Evolutionary conservation across 805 yeast genomes (phyloP).

Genomic region (Starmerella potacharoeniae): DNA sequence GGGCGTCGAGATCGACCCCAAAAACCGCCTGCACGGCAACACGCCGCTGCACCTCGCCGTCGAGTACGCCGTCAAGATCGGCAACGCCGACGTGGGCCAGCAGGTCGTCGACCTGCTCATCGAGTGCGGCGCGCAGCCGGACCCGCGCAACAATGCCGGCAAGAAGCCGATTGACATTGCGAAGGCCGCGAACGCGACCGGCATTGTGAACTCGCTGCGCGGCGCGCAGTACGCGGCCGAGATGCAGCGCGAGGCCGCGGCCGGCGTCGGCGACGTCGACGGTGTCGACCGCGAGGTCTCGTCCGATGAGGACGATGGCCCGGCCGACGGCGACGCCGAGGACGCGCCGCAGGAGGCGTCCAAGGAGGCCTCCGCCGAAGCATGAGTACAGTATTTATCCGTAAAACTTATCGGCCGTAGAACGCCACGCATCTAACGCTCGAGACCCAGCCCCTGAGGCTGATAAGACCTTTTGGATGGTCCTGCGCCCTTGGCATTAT

Average conservation of each 20-base stretch:
- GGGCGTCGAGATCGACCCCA: slow-evolving; percentile 82
- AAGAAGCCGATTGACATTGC: slow-evolving; percentile 62
- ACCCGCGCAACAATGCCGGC: slow-evolving; percentile 41
- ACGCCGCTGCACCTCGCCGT: slow-evolving; percentile 87
- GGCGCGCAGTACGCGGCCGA: slow-evolving; percentile 53
- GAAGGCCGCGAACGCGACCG: slow-evolving; percentile 39
- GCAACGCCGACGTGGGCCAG: slow-evolving; percentile 75
- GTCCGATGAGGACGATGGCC: slow-evolving; percentile 9
- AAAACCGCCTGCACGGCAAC: slow-evolving; percentile 58
- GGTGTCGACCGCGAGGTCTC: slow-evolving; percentile 14
- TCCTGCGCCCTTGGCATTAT: no score
- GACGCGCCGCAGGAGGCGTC: background rate
- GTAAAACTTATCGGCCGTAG: background rate
- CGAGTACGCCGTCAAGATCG: slow-evolving; percentile 43
- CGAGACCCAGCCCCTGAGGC: no score
- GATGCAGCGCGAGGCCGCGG: slow-evolving; percentile 20
- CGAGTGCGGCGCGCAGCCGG: slow-evolving; percentile 86
- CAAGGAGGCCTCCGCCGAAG: slow-evolving; percentile 1
- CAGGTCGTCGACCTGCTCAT: slow-evolving; percentile 54
- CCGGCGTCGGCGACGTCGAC: slow-evolving; percentile 16
- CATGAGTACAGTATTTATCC: background rate
- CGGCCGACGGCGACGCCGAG: slow-evolving; percentile 5
- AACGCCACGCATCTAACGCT: background rate
- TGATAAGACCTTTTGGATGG: no score
- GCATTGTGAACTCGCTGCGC: slow-evolving; percentile 52